A percentile compares a stretch with the other conserved stretches of the same genome.
Conservation (phyloP, 768 basidiomycete genomes). For the Rhodotorula taiwanensis region DNA sequence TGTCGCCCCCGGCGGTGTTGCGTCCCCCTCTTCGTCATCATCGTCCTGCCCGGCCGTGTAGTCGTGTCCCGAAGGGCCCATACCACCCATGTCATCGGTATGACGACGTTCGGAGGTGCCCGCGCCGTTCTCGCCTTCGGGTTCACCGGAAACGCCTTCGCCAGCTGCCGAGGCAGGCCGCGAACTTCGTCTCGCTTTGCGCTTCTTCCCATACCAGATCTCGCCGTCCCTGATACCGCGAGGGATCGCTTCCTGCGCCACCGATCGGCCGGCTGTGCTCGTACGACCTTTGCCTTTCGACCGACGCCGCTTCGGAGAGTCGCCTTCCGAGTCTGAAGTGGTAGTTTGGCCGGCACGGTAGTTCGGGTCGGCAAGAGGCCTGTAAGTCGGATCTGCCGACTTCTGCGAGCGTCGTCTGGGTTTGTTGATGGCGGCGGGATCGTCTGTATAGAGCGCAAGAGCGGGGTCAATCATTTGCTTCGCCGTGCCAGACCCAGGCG, state of each 20-base stretch:
- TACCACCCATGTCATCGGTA: conserved; percentile 19
- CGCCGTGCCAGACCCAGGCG: too few relatives aligned
- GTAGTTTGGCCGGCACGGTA: conserved; percentile 19
- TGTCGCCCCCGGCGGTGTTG: conserved; percentile 8
- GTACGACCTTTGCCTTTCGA: conserved; percentile 25
- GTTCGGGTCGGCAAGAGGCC: conserved; percentile 5
- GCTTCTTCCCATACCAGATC: conserved; percentile 34
- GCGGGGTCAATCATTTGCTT: neutral
- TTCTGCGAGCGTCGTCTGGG: conserved; percentile 10
- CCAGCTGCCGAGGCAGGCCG: neutral
- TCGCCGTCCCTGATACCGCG: conserved; percentile 26
- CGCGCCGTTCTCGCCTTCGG: too few relatives aligned
- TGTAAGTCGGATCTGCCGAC: conserved; percentile 19
- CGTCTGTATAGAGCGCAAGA: neutral
- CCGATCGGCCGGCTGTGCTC: neutral
- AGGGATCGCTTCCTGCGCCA: conserved; percentile 15
- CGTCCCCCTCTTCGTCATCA: conserved; percentile 8
- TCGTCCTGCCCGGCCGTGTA: conserved; percentile 1
- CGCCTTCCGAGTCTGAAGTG: conserved; percentile 8
- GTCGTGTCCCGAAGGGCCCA: conserved; percentile 12
- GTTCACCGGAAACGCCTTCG: conserved; percentile 1
- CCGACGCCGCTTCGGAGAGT: neutral
- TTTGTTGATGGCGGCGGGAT: neutral
- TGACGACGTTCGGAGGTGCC: too few relatives aligned
- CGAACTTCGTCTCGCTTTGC: conserved; percentile 11